These are phyloP conservation scores for Hypoxylon fragiforme DNA, from an alignment of 495 filamentous ascomycete species.

Conservation along the genomic window DNA sequence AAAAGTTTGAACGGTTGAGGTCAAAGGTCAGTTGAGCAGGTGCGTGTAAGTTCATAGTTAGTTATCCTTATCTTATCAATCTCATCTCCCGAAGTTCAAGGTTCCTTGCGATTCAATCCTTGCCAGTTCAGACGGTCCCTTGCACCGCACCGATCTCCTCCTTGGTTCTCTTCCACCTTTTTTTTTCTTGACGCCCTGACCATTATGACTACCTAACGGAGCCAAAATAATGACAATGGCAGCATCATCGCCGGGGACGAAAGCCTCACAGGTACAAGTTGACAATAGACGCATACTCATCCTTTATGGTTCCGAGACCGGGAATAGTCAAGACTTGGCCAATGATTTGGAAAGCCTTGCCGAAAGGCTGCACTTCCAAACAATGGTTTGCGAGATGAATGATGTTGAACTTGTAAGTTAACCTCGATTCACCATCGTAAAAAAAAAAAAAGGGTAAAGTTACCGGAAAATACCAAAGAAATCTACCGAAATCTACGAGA, in stretches of 20 bases:
- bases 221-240: conserved; percentile 6
- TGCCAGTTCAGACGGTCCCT: too few species aligned
- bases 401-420: conserved; percentile 69
- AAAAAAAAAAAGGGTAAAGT: background rate
- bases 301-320: conserved; percentile 92
- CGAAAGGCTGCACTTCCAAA: conserved; percentile 75
- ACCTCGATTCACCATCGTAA: conserved; percentile 4
- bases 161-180: background rate
- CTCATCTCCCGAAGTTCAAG: conserved; percentile 15
- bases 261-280: conserved; percentile 5
- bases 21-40: too few species aligned
- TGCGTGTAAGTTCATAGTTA: background rate
- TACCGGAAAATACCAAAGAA: too few species aligned
- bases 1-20: too few species aligned
- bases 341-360: conserved; percentile 74
- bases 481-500: too few species aligned
- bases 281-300: conserved; percentile 68
- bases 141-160: too few species aligned
- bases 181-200: background rate
- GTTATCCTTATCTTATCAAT: conserved; percentile 36
- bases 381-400: conserved; percentile 75
- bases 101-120: conserved; percentile 3
- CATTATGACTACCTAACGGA: conserved; percentile 18
- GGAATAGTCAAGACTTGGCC: conserved; percentile 87
- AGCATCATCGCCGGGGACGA: conserved; percentile 6